A percentile compares a stretch with the other conserved stretches of the same genome.
These are phyloP conservation scores for Elaeis oleifera DNA, from an alignment of 202 grass and related monocot species.

Conservation along the genomic window DNA sequence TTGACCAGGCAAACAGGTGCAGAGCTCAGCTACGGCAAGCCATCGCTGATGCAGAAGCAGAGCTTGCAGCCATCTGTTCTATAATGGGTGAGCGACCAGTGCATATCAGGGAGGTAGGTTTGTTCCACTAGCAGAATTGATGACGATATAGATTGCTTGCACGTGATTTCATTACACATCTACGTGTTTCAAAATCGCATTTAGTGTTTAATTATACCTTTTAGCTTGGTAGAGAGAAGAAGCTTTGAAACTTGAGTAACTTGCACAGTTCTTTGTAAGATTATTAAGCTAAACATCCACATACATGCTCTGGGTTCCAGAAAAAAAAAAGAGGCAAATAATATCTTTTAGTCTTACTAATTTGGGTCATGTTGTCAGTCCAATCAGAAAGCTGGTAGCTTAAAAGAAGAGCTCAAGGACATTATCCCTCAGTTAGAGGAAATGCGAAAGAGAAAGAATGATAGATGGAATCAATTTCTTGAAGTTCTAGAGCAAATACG, in stretches of 20 bases:
- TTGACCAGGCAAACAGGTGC: conserved; percentile 55
- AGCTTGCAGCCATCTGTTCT: conserved; percentile 63
- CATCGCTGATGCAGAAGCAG: conserved; percentile 70
- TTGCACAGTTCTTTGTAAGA: too few relatives aligned
- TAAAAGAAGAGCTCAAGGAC: conserved; percentile 66
- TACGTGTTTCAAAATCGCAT: too few relatives aligned
- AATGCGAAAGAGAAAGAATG: conserved; percentile 62
- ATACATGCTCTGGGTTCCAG: too few relatives aligned
- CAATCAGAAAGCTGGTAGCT: conserved; percentile 50
- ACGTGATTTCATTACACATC: too few relatives aligned
- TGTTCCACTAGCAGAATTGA: background rate
- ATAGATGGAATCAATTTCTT: conserved; percentile 73
- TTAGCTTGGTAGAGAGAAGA: too few relatives aligned
- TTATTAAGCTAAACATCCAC: too few relatives aligned
- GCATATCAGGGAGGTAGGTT: conserved; percentile 77
- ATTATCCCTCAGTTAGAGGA: conserved; percentile 67
- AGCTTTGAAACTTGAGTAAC: too few relatives aligned
- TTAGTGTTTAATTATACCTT: too few relatives aligned
- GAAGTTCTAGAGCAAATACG: conserved; percentile 75
- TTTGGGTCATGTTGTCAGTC: conserved; percentile 28
- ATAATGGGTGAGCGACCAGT: conserved; percentile 59
- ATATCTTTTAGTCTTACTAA: background rate
- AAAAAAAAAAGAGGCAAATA: too few relatives aligned
- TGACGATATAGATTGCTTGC: too few relatives aligned
- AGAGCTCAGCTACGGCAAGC: conserved; percentile 61